phyloP scores from a whole-genome alignment of 306 rosid species.

The Trichosanthes truncata region DNA sequence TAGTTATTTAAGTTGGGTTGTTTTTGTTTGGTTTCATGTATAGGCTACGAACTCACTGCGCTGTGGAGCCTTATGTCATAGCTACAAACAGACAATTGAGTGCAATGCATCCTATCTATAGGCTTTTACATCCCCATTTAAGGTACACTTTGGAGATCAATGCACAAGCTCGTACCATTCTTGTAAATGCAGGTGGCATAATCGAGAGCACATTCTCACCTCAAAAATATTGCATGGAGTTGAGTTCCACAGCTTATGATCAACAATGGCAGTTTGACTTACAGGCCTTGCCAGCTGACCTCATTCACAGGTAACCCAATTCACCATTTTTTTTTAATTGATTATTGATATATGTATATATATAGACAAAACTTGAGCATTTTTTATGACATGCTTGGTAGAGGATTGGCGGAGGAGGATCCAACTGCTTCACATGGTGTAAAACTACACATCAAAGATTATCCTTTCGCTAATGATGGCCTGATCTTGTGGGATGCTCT shows the following conservation, averaged over 20 bases:
- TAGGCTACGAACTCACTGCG: conserved; percentile 74
- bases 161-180: conserved; percentile 51
- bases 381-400: not conserved
- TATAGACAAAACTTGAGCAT: not conserved
- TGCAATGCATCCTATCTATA: conserved; percentile 72
- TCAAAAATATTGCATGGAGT: conserved; percentile 25
- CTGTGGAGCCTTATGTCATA: conserved; percentile 58
- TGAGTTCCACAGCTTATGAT: conserved; percentile 51
- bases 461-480: conserved; percentile 68
- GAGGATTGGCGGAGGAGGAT: conserved; percentile 66
- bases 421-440: conserved; percentile 59
- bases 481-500: conserved; percentile 51
- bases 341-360: too few relatives aligned
- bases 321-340: not conserved
- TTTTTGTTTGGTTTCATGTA: not conserved
- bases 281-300: conserved; percentile 57
- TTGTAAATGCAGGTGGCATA: conserved; percentile 46
- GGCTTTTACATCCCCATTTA: conserved; percentile 67
- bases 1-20: too few relatives aligned
- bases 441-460: conserved; percentile 46
- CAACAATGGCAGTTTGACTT: conserved; percentile 52
- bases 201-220: conserved; percentile 52
- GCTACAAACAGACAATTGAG: conserved; percentile 77
- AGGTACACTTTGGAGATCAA: conserved; percentile 85
- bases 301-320: conserved; percentile 38